Base-by-base conservation (phyloP, 2,329 filamentous ascomycete species). In the Calonectria hawksworthii region DNA sequence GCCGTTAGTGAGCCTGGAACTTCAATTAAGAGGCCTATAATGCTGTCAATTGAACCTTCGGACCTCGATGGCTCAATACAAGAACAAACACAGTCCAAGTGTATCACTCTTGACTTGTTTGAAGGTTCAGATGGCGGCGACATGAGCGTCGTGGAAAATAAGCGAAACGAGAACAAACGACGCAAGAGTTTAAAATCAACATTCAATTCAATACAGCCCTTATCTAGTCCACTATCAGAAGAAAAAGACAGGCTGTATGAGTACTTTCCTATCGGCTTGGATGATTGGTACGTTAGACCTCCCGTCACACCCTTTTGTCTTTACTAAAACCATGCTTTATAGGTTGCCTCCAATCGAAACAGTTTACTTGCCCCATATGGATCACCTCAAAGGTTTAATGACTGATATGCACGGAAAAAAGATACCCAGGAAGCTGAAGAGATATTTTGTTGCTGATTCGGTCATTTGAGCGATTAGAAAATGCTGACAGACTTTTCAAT, bases 321-420 rank as follows among this genome's bases (percentile, higher is more conserved):
- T 44, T 7, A 13, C 64, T 67, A 52, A 67, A 66, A 73, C 41
- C 5, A n/a, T n/a, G 80, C 50, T n/a, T 4, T 5, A 47, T 34
- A 91, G 91, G 93, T 95, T 96, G 91, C 94, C 94, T 2, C 95
- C 95, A 0, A 95, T 98, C 3, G 95, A 98, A 84, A 95, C 95
- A 6, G 93, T 98, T 18, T 98, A 98, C 83, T 90, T 95, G 61
- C 96, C 96, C 7, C 96, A 98, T 83, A 95, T 98, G 21, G 96
- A 98, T 4, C 96, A 98, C 85, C 96, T 98, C 83, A 96, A 94
- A 16, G 90, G 90, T 56, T 88, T 94, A 63, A 92, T 93, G 9
- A 89, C 91, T 8, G 93, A 95, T 79, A 89, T 94, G 79, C 94
- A 94, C 81, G 93, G 93, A 2, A 91, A 93, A 75, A 91, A 93